Conservation (phyloP, 2,329 filamentous ascomycete genomes). For the Leptoxyphium fumago region DNA sequence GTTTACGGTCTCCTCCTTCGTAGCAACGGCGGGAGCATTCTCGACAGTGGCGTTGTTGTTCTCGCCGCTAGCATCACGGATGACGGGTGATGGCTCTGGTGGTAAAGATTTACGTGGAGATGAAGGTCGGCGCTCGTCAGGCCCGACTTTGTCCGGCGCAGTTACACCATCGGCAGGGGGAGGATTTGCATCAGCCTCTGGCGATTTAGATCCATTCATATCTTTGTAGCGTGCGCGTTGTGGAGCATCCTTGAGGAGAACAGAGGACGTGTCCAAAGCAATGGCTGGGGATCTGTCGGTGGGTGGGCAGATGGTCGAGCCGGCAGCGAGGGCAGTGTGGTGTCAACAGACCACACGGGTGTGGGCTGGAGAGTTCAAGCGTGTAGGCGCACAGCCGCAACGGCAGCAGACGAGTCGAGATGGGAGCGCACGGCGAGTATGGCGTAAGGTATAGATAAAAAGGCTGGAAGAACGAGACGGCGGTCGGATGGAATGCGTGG, state of each 20-base stretch:
- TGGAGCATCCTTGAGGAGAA: background rate
- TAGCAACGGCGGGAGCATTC: background rate
- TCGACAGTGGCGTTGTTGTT: background rate
- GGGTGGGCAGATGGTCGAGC: too few relatives aligned
- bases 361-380: too few relatives aligned
- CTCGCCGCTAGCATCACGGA: background rate
- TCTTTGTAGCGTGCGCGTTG: background rate
- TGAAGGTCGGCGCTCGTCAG: background rate
- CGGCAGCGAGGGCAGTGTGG: too few relatives aligned
- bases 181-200: background rate
- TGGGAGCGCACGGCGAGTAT: too few relatives aligned
- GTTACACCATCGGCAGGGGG: background rate
- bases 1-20: conserved; percentile 2
- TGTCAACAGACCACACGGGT: too few relatives aligned
- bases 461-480: too few relatives aligned
- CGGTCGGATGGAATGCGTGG: background rate
- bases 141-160: background rate
- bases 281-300: too few relatives aligned
- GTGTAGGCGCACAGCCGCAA: too few relatives aligned
- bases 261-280: background rate
- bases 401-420: too few relatives aligned
- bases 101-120: background rate
- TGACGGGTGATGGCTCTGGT: background rate
- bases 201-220: background rate
- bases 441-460: too few relatives aligned